Evolutionary conservation across 805 yeast genomes (phyloP).

Genomic region (Cyberlindnera suaveolens): DNA sequence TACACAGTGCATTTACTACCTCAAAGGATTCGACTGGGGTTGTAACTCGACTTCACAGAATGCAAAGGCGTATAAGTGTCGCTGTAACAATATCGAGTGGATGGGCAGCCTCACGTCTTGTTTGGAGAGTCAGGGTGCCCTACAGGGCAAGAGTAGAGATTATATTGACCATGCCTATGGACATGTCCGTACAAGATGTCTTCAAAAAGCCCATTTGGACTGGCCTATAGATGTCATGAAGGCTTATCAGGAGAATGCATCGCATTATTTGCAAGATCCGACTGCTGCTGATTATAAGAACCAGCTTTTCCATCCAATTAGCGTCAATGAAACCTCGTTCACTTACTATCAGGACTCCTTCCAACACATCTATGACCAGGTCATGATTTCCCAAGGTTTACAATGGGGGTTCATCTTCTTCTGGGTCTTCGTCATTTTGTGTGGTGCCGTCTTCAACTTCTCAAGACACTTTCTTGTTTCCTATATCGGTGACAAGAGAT

Average conservation of each 20-base stretch:
- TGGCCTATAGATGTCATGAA: conserved; percentile 30
- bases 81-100: conserved; percentile 38
- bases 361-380: conserved; percentile 31
- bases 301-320: conserved; percentile 28
- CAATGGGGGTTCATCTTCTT: conserved; percentile 42
- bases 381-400: conserved; percentile 33
- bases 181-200: conserved; percentile 33
- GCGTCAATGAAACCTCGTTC: conserved; percentile 27
- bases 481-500: conserved; percentile 17
- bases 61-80: conserved; percentile 31
- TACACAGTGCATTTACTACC: conserved; percentile 35
- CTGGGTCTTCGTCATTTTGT: conserved; percentile 31
- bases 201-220: conserved; percentile 27
- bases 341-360: conserved; percentile 29
- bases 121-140: conserved; percentile 28
- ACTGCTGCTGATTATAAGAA: conserved; percentile 17
- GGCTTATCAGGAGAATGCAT: conserved; percentile 30
- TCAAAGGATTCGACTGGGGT: conserved; percentile 36
- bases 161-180: conserved; percentile 33
- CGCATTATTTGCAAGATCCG: conserved; percentile 28
- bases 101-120: conserved; percentile 38
- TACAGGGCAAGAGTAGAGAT: conserved; percentile 13
- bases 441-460: conserved; percentile 28
- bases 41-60: conserved; percentile 31
- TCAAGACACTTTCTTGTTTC: conserved; percentile 22